phyloP scores from a whole-genome alignment of 805 yeast genomes.

The Candida insectorum region DNA sequence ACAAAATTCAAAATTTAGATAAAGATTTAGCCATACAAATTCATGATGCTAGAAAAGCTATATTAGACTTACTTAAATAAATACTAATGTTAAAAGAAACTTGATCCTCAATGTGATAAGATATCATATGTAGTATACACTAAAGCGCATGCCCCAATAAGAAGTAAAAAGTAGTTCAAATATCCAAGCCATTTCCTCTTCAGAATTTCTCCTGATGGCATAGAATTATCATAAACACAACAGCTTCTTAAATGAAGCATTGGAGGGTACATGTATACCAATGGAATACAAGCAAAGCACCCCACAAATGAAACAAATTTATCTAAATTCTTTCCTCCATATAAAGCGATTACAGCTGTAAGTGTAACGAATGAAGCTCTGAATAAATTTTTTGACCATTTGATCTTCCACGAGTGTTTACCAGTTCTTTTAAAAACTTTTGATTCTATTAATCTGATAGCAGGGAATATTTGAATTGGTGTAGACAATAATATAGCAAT shows the following conservation, averaged over 20 bases:
- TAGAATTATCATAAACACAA: slow-evolving; percentile 20
- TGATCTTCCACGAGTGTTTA: slow-evolving; percentile 46
- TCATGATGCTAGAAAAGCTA: slow-evolving; percentile 23
- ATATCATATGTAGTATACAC: slow-evolving; percentile 65
- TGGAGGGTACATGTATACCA: slow-evolving; percentile 85
- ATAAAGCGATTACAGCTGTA: slow-evolving; percentile 58
- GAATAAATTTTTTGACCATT: slow-evolving; percentile 66
- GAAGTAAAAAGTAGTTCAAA: slow-evolving; percentile 47
- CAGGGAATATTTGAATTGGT: slow-evolving; percentile 80
- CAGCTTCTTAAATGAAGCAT: slow-evolving; percentile 62
- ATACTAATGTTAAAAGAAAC: not conserved
- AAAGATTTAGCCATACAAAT: slow-evolving; percentile 16
- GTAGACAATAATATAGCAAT: slow-evolving; percentile 73
- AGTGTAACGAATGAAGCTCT: slow-evolving; percentile 51
- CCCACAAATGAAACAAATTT: slow-evolving; percentile 78
- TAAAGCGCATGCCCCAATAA: slow-evolving; percentile 61
- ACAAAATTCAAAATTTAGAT: slow-evolving; percentile 11
- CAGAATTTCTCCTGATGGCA: slow-evolving; percentile 19
- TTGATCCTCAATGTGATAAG: slow-evolving; percentile 16
- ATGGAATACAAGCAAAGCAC: slow-evolving; percentile 80
- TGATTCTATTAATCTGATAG: slow-evolving; percentile 68
- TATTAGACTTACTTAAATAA: slow-evolving; percentile 11
- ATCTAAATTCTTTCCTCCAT: slow-evolving; percentile 69
- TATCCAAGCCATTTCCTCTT: slow-evolving; percentile 33
- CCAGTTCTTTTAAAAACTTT: slow-evolving; percentile 57